phyloP scores from a whole-genome alignment of 352 stramenopile genomes.

The Phytophthora ramorum region DNA sequence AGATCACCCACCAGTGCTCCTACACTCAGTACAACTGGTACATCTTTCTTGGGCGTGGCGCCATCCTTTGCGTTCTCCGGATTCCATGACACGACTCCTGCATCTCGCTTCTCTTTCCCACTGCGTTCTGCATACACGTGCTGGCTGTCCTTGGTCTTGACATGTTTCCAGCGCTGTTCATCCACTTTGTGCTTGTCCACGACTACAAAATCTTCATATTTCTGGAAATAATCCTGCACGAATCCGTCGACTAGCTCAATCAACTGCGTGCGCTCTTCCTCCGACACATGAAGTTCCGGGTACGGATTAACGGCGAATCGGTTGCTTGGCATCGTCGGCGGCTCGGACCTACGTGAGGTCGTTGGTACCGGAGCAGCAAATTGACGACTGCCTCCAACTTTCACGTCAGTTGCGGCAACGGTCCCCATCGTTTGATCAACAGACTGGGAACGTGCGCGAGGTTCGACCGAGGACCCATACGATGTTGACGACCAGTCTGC shows the following conservation, averaged over 20 bases:
- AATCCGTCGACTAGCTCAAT: conserved; percentile 27
- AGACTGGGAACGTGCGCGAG: background rate
- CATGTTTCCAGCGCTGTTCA: conserved; percentile 19
- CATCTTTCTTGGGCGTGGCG: background rate
- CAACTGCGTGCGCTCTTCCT: conserved; percentile 12
- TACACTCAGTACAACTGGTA: conserved; percentile 34
- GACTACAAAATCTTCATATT: conserved; percentile 46
- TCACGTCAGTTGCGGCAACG: background rate
- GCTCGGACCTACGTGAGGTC: background rate
- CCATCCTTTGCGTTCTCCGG: background rate
- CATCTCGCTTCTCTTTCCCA: background rate
- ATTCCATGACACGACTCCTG: conserved; percentile 5
- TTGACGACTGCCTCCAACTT: conserved; percentile 9
- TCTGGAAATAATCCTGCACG: conserved; percentile 30
- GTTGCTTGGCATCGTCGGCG: conserved; percentile 19
- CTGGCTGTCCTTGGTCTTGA: conserved; percentile 31
- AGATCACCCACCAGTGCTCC: conserved; percentile 35
- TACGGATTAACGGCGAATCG: conserved; percentile 28
- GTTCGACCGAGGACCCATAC: background rate
- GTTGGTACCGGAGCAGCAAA: conserved; percentile 8
- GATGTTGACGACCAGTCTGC: background rate
- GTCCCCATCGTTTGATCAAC: background rate
- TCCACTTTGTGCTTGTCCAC: conserved; percentile 25
- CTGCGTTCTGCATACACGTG: conserved; percentile 19
- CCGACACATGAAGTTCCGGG: conserved; percentile 21